Evolutionary conservation across 257 asterid genomes (phyloP), one percentile per base, ranked within the genome.

Genomic region (Eucommia ulmoides): DNA sequence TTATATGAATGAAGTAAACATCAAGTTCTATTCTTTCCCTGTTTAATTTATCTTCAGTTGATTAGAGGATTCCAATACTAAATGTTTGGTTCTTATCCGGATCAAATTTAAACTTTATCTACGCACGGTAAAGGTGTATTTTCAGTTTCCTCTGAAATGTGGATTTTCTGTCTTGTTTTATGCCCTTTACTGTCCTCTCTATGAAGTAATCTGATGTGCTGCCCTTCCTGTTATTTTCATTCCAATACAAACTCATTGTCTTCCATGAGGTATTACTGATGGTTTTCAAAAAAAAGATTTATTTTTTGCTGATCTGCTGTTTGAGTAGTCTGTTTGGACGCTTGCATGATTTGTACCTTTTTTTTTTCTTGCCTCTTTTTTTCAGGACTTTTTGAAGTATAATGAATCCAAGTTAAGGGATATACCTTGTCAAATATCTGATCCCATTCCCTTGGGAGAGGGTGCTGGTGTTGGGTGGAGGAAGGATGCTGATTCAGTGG

Each of bases 391-490:
- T 59, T 23, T 81, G 71, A 91, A 72, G 80, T 91, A 69, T 71
- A 86, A 91, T 52, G 68, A 64, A 59, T 61, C 78, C 25, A 53
- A 48, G 61, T 67, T 91, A 79, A 67, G 70, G 75, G 84, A 71
- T 41, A 51, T 91, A 24, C 77, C 64, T 21, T 86, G 97, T 81
- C 78, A 64, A 61, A 61, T 73, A 54, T 75, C 52, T 1, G 89
- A 83, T 55, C 94, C 93, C 58, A 72, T 91, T 62, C 80, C 78
- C 10, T 57, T 91, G 70, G 99, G 99, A 64, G 94, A 86, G 72
- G 97, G 99, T 44, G 89, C 89, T 49, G 95, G 99, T 59, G 85
- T 77, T 66, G 99, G 95, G 58, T 59, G 63, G 78, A 70, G 75
- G 9, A 91, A 72, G 68, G 95, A 86, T 67, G 57, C 58, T 57